These are phyloP conservation scores for Dictyostelium discoideum DNA, from an alignment of 78 protist genomes.

Conservation along the genomic window DNA sequence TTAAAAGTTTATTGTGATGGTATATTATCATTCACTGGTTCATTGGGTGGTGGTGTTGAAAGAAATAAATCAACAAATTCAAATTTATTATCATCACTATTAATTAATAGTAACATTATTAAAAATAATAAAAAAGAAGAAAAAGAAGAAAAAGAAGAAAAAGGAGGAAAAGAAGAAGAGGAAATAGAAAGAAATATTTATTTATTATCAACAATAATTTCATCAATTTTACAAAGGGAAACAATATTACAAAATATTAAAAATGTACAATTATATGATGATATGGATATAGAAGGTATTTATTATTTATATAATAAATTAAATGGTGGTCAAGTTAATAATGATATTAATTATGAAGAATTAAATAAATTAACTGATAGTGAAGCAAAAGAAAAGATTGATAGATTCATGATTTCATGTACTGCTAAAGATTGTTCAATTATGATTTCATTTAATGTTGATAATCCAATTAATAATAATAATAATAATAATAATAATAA, in stretches of 20 bases:
- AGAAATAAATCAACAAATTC: neutral
- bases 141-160: neutral
- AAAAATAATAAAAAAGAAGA: neutral
- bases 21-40: conserved; percentile 42
- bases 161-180: neutral
- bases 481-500: neutral
- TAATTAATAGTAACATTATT: neutral
- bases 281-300: conserved; percentile 36
- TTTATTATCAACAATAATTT: neutral
- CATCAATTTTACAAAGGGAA: conserved; percentile 21
- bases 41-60: conserved; percentile 59
- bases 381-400: neutral
- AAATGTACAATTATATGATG: conserved; percentile 27
- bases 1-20: conserved; percentile 67
- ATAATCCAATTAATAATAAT: neutral
- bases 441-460: conserved; percentile 37
- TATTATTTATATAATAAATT: conserved; percentile 35
- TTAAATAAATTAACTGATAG: neutral
- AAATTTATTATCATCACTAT: neutral
- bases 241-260: neutral
- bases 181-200: neutral
- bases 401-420: conserved; percentile 31
- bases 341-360: neutral
- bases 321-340: neutral
- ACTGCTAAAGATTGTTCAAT: conserved; percentile 71